Evolutionary conservation across 768 basidiomycete species (phyloP), one percentile per base, ranked within the genome.

Genomic region (Baorangia bicolor): DNA sequence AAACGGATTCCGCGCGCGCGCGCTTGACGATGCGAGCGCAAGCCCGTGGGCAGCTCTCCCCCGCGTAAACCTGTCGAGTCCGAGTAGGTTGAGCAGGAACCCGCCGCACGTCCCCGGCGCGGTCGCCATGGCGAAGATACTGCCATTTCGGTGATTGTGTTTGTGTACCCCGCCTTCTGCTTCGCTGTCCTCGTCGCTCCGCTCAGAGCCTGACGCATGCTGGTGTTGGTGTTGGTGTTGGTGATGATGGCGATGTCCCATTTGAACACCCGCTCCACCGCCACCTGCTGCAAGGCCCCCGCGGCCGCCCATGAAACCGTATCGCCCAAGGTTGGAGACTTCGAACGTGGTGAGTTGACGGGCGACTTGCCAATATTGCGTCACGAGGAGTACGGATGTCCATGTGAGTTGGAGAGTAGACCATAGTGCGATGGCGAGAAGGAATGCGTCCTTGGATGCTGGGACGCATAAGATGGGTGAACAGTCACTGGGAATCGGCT

Each of bases 261-360:
- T 89, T 69, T 93, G 91, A 18, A 84, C 77, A 20, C 77, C 76
- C 7, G 88, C 75, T 51, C 79, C 83, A 4, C 69, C 69, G 8
- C 83, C 78, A 8, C 77, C 76, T 20, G 90, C 77, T 35, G 80
- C 83, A 3, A 85, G 81, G 20, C 84, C 84, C 0, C 86, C 90
- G 38, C 92, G 85, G 0, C 95, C 95, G 35, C 97, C 96, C 93
- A 99, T 96, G 76, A 87, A 98, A 13, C 97, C 96, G 66, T 87
- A 98, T 43, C 96, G 83, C 4, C 96, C 94, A 3, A 98, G 84
- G 67, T 99, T 99, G 56, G 87, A 88, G 4, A 98, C 92, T 68
- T 99, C 96, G 51, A 95, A 81, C 0, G 96, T 98, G 2, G 96
- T 99, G 83, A 98, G 92, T 66, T 98, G 95, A 25, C 88, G 83